A percentile compares a stretch with the other conserved stretches of the same genome.
phyloP scores from a whole-genome alignment of 371 early-diverging fungal genomes.

The Dipsacomyces acuminosporus region DNA sequence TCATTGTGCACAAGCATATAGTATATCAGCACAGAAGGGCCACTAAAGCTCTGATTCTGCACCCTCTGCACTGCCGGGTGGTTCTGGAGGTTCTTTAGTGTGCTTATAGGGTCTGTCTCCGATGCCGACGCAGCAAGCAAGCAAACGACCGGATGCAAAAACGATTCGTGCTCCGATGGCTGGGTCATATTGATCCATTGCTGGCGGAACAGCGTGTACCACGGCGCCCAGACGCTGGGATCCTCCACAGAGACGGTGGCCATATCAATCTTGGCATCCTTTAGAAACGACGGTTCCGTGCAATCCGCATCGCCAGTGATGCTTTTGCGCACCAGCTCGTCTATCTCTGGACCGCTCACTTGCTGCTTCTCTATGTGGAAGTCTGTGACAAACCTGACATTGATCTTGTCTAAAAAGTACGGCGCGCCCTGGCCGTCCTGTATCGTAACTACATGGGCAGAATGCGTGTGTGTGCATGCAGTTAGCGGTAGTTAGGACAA shows the following conservation, averaged over 20 bases:
- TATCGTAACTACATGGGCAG: slow-evolving; percentile 30
- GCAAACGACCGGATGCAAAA: slow-evolving; percentile 90
- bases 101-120: slow-evolving; percentile 70
- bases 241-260: slow-evolving; percentile 7
- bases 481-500: too few relatives aligned
- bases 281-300: slow-evolving; percentile 13
- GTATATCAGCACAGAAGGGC: slow-evolving; percentile 61
- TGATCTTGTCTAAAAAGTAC: slow-evolving; percentile 42
- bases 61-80: slow-evolving; percentile 54
- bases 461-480: too few relatives aligned
- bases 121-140: slow-evolving; percentile 73
- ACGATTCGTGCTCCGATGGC: slow-evolving; percentile 84
- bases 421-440: slow-evolving; percentile 48
- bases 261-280: slow-evolving; percentile 4
- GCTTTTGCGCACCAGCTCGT: slow-evolving; percentile 14
- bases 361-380: slow-evolving; percentile 16
- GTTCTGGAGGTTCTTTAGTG: slow-evolving; percentile 59
- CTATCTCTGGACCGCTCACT: slow-evolving; percentile 17
- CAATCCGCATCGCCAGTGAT: background rate
- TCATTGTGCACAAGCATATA: slow-evolving; percentile 74
- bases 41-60: slow-evolving; percentile 62
- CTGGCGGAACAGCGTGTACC: slow-evolving; percentile 77
- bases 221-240: slow-evolving; percentile 60
- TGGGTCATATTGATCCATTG: slow-evolving; percentile 61
- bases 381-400: slow-evolving; percentile 31